Base-by-base conservation (phyloP, 352 stramenopile species). In the Globisporangium parvum region DNA sequence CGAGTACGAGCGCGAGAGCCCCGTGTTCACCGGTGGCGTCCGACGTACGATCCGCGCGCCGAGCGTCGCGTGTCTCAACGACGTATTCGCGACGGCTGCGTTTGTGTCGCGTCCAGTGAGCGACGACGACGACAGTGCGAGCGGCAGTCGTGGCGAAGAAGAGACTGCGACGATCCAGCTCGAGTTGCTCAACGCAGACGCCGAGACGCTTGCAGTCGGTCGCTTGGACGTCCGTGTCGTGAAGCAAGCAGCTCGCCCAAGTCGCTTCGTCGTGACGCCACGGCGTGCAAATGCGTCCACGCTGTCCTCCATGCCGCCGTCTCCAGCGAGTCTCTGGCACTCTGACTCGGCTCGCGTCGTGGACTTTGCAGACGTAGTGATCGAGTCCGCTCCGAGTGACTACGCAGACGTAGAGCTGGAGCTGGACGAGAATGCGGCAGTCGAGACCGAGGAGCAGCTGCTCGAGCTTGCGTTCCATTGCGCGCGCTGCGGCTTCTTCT, bases 391-490 rank as follows among this genome's bases (percentile, higher is more conserved):
- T 10, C 31, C 33, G 12, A 3, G 21, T 3, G 10, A 20, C 20
- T 23, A 1, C 23, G 15, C 17, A 37, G 37, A 26, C 24, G 11
- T 11, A 39, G 51, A 24, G 23, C 20, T 26, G 18, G 20, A 40
- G 37, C 56, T 46, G 6, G 28, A 57, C 49, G 20, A 20, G 3
- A 12, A 21, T 20, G 20, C 35, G 6, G 28, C 11, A 15, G 23
- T 23, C 10, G 57, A 63, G 31, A 37, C 31, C 2, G 48, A n/a
- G 1, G 18, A 15, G 9, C 17, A 24, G 1, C 18, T 73, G 39
- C 24, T 76, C 24, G 53, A 74, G 23, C 47, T 62, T 3, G 47
- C 55, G 17, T 44, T 77, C 46, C 53, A 51, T 9, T 81, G 71
- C 44, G 18, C 26, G 3, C 44, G 23, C 24, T 81, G 71, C 40